phyloP scores from a whole-genome alignment of 805 yeast genomes.

The Wickerhamiella sorbophila region DNA sequence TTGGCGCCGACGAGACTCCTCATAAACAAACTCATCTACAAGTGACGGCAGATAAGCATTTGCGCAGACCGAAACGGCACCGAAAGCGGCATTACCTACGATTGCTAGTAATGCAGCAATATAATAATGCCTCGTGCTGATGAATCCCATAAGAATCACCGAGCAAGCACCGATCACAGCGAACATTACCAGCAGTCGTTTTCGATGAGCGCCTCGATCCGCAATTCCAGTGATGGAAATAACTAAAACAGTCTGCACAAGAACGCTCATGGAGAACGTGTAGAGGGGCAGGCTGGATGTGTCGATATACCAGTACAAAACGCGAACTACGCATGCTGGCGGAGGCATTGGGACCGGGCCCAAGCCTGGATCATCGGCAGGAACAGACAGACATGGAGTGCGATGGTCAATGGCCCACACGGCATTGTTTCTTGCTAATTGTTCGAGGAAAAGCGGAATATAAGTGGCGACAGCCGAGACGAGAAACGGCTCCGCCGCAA shows the following conservation, averaged over 20 bases:
- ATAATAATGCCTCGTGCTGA: constrained; percentile 32
- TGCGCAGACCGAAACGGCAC: constrained; percentile 68
- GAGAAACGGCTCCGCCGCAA: constrained; percentile 70
- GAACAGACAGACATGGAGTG: constrained; percentile 33
- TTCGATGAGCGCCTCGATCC: constrained; percentile 48
- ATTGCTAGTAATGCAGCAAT: constrained; percentile 43
- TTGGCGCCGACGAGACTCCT: constrained; percentile 7
- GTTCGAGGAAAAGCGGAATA: constrained; percentile 57
- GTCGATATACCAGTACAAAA: constrained; percentile 39
- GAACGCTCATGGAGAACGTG: constrained; percentile 56
- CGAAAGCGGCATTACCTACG: constrained; percentile 53
- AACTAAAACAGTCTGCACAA: constrained; percentile 57
- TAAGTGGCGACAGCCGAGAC: constrained; percentile 70
- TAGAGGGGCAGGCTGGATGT: constrained; percentile 63
- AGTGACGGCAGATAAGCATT: constrained; percentile 56
- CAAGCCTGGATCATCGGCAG: constrained; percentile 16
- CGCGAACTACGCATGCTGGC: constrained; percentile 36
- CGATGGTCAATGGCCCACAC: constrained; percentile 45
- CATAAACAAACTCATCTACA: constrained; percentile 23
- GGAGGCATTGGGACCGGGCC: constrained; percentile 18
- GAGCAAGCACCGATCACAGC: constrained; percentile 45
- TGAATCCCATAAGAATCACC: constrained; percentile 33
- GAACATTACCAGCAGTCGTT: constrained; percentile 39
- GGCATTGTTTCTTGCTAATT: constrained; percentile 59
- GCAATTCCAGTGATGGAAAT: constrained; percentile 61